These are phyloP conservation scores for Coriolopsis trogii DNA, from an alignment of 1,284 basidiomycete genomes.

Conservation along the genomic window DNA sequence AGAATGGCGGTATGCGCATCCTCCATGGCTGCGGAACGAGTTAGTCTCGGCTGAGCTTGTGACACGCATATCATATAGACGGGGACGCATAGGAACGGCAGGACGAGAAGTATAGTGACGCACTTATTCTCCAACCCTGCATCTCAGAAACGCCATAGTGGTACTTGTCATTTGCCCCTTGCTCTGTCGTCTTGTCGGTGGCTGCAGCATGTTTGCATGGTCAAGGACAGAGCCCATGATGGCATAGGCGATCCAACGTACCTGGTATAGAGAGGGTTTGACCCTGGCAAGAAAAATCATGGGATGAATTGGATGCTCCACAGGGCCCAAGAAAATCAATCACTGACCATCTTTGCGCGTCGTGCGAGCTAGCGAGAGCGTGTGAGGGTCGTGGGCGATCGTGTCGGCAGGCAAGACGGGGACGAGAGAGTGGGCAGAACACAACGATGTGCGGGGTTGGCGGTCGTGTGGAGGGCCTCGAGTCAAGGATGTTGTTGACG, in stretches of 20 bases:
- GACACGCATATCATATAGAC: no score
- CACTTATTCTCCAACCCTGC: slow-evolving; percentile 99
- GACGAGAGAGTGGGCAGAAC: background rate
- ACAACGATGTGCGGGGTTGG: background rate
- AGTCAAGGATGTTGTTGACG: slow-evolving; percentile 32
- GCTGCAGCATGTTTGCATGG: slow-evolving; percentile 45
- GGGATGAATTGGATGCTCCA: slow-evolving; percentile 1
- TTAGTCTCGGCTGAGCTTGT: no score
- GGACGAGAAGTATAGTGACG: slow-evolving; percentile 38
- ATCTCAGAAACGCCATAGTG: slow-evolving; percentile 91
- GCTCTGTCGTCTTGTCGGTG: slow-evolving; percentile 84
- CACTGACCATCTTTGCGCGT: slow-evolving; percentile 24
- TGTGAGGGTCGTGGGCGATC: background rate
- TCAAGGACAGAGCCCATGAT: background rate
- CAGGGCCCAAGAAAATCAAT: slow-evolving; percentile 14
- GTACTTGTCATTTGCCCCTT: slow-evolving; percentile 80
- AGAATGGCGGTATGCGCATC: slow-evolving; percentile 92
- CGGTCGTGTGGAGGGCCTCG: slow-evolving; percentile 30
- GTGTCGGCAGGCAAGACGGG: slow-evolving; percentile 2
- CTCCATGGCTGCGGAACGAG: slow-evolving; percentile 81
- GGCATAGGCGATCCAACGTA: slow-evolving; percentile 27
- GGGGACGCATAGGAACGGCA: no score
- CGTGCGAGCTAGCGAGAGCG: slow-evolving; percentile 5
- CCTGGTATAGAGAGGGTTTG: slow-evolving; percentile 76
- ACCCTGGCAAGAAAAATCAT: slow-evolving; percentile 50